phyloP scores from a whole-genome alignment of 495 filamentous ascomycete genomes.

The Xylaria cubensis region DNA sequence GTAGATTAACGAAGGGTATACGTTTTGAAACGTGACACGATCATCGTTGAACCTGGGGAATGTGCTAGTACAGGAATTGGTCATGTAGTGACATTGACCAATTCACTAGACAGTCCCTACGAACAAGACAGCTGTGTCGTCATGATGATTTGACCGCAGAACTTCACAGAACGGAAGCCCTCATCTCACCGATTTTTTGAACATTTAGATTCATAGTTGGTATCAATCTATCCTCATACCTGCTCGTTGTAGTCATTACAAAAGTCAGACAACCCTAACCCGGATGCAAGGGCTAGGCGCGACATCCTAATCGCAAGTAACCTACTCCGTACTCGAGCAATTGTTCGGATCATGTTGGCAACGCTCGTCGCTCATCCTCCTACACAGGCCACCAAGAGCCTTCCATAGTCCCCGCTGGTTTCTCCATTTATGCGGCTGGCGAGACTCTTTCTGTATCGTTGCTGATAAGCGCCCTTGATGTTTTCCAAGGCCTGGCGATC shows the following conservation, averaged over 20 bases:
- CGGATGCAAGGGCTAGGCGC: background rate
- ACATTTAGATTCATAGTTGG: background rate
- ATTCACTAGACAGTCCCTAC: background rate
- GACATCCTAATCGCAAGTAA: background rate
- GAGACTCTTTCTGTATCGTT: slow-evolving; percentile 67
- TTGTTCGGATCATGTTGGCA: slow-evolving; percentile 19
- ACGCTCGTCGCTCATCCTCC: slow-evolving; percentile 47
- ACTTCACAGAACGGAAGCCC: background rate
- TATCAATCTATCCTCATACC: background rate
- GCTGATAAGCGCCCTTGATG: slow-evolving; percentile 75
- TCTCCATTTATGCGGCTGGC: slow-evolving; percentile 73
- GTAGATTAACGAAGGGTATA: background rate
- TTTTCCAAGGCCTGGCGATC: slow-evolving; percentile 70
- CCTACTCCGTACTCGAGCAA: background rate
- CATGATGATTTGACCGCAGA: background rate
- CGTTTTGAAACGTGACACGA: background rate
- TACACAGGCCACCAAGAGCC: slow-evolving; percentile 65
- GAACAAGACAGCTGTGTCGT: background rate
- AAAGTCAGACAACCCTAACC: background rate
- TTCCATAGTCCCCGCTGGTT: slow-evolving; percentile 86
- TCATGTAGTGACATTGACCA: background rate
- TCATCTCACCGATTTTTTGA: background rate
- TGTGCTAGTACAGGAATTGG: background rate
- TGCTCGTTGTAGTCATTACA: background rate
- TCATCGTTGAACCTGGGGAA: background rate